Conservation (phyloP, 2,329 filamentous ascomycete species). For the Trichoderma sp. region DNA sequence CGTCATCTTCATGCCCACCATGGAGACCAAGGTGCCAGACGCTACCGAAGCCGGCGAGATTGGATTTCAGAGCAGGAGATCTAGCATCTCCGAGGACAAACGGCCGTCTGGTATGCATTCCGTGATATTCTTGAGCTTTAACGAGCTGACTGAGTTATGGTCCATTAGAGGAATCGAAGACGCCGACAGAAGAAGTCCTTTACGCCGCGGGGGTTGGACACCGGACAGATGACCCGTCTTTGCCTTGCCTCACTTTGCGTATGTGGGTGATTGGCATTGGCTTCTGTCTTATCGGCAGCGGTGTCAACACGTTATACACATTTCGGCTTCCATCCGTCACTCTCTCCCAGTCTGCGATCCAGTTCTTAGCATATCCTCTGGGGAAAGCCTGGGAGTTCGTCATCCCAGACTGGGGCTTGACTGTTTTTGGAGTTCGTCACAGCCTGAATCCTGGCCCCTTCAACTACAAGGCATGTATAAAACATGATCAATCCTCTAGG, state of each 20-base stretch:
- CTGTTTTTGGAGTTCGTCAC: conserved; percentile 26
- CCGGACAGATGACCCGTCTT: conserved; percentile 28
- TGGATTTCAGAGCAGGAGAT: conserved; percentile 3
- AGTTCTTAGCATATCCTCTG: conserved; percentile 45
- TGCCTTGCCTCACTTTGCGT: conserved; percentile 38
- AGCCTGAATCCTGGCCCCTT: conserved; percentile 42
- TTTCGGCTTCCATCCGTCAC: conserved; percentile 36
- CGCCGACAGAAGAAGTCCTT: conserved; percentile 29
- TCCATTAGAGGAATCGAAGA: conserved; percentile 16
- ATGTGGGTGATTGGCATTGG: conserved; percentile 41
- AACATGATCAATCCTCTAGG: conserved; percentile 33
- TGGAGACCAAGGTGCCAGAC: background rate
- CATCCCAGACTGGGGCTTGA: conserved; percentile 33
- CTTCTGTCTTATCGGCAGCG: conserved; percentile 38
- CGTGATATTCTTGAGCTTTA: background rate
- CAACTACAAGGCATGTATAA: conserved; percentile 33
- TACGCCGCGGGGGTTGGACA: conserved; percentile 33
- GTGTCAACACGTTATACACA: conserved; percentile 42
- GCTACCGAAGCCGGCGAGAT: background rate
- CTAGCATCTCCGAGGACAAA: background rate
- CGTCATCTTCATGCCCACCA: background rate
- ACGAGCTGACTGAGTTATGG: background rate
- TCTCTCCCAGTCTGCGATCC: conserved; percentile 37
- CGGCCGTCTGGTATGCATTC: conserved; percentile 2
- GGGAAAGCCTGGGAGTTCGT: conserved; percentile 39